These are phyloP conservation scores for Ogataea saltuana DNA, from an alignment of 805 yeast species.

Conservation along the genomic window DNA sequence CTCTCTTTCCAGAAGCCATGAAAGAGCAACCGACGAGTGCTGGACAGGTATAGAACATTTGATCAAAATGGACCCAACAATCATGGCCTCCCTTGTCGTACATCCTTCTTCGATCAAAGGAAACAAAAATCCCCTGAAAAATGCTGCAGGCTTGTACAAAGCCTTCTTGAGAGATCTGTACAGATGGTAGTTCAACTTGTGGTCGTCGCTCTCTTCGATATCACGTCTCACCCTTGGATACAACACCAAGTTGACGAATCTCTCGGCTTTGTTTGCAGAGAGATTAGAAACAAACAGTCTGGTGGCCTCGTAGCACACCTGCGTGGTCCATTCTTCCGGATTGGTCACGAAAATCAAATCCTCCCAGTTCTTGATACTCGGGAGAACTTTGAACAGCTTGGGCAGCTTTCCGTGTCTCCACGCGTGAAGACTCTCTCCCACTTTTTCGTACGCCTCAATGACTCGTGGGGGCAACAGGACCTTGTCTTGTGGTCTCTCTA, in stretches of 20 bases:
- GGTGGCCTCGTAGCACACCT: conserved; percentile 92
- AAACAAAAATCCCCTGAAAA: conserved; percentile 92
- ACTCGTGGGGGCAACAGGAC: conserved; percentile 95
- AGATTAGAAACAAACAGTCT: conserved; percentile 89
- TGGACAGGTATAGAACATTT: conserved; percentile 91
- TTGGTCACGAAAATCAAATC: conserved; percentile 90
- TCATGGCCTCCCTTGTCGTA: conserved; percentile 89
- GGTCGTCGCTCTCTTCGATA: conserved; percentile 73
- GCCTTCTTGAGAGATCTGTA: conserved; percentile 92
- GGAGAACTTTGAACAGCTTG: conserved; percentile 93
- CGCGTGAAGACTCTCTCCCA: conserved; percentile 81
- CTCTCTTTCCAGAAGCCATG: conserved; percentile 78
- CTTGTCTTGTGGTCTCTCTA: conserved; percentile 56
- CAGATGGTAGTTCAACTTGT: conserved; percentile 84
- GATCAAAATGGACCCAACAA: conserved; percentile 86
- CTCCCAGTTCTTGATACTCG: conserved; percentile 92
- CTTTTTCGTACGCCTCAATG: conserved; percentile 89
- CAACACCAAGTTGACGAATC: conserved; percentile 67
- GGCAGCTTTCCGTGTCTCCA: conserved; percentile 97
- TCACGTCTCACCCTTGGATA: conserved; percentile 71
- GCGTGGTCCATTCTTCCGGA: conserved; percentile 94
- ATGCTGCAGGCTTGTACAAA: conserved; percentile 95
- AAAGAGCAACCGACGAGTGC: conserved; percentile 94
- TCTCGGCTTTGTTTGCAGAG: conserved; percentile 84
- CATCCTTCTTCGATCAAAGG: conserved; percentile 90